Base-by-base conservation (phyloP, 225 moss, liverwort and hornwort species). In the Takakia lepidozioides region DNA sequence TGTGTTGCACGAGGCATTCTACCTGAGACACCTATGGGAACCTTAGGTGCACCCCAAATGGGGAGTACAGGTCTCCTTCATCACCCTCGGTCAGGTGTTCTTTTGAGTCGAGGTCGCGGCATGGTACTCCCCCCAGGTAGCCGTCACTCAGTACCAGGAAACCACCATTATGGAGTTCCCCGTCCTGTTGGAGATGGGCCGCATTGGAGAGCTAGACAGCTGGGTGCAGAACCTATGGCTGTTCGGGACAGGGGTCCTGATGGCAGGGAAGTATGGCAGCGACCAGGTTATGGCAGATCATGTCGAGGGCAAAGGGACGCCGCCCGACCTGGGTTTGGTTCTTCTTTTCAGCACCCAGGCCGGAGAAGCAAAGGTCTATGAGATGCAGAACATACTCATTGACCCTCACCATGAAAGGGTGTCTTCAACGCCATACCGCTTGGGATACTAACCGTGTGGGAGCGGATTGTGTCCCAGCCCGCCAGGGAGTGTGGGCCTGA, bases 1-100 rank as follows among this genome's bases (percentile, higher is more conserved):
- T 91, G 85, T 49, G 67, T 83, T 64, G 68, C 85, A 20, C 73
- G 75, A 25, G 91, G 98, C 0, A 83, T 99, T 54, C 87, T 99
- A 45, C 83, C 91, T 20, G 90, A 90, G 36, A 62, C 63, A 56
- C 42, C 58, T 19, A 35, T 63, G 38, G 82, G 72, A 63, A 29
- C 69, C 48, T 39, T 55, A 39, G 62, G 56, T 52, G 57, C 61
- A 27, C 63, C 85, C 46, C 62, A 35, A 23, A 17, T 60, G 25
- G 74, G 79, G 54, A 67, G 63, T 21, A 24, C 70, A 13, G 61
- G 67, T 10, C 32, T 47, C 8, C 60, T 79, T 25, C 59, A 74
- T 63, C 73, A 70, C 25, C 60, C 79, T 57, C 74, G 74, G 37
- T 53, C 74, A 24, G 70, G 70, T 27, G 63, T 60, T 25, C 37